These are phyloP conservation scores for Boletellus deceptivus DNA, from an alignment of 1,284 basidiomycete genomes.

Conservation along the genomic window DNA sequence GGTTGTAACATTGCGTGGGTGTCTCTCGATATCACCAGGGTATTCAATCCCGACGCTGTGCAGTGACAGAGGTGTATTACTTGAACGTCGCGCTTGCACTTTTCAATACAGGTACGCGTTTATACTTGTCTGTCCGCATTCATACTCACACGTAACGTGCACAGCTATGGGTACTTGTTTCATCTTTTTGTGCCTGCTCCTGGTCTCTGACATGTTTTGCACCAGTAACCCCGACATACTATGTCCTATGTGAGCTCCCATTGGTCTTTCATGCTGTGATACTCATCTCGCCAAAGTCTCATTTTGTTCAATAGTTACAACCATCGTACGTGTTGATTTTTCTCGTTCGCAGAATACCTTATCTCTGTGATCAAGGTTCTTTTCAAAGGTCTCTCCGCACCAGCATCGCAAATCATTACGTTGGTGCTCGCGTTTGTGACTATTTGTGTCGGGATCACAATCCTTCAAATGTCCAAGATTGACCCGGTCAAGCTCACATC, in stretches of 20 bases:
- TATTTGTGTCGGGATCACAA: conserved; percentile 87
- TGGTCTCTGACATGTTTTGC: conserved; percentile 13
- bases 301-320: conserved; percentile 86
- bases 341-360: conserved; percentile 2
- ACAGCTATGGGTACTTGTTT: conserved; percentile 69
- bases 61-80: conserved; percentile 92
- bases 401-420: conserved; percentile 77
- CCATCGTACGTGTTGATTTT: conserved; percentile 51
- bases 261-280: not conserved
- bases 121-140: not conserved
- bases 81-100: conserved; percentile 95
- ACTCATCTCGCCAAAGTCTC: conserved; percentile 25
- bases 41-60: conserved; percentile 20
- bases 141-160: conserved; percentile 14
- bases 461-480: conserved; percentile 95
- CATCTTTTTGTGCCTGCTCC: conserved; percentile 6
- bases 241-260: conserved; percentile 65
- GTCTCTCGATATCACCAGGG: conserved; percentile 1
- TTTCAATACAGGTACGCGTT: conserved; percentile 79
- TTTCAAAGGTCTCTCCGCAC: conserved; percentile 87
- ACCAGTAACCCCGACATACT: conserved; percentile 84
- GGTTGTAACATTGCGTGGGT: conserved; percentile 73
- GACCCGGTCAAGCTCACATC: conserved; percentile 71
- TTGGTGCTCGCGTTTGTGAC: conserved; percentile 89
- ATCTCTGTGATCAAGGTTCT: conserved; percentile 54